A percentile compares a stretch with the other conserved stretches of the same genome.
These are phyloP conservation scores for Botryosphaeria dothidea DNA, from an alignment of 2,329 filamentous ascomycete genomes.

Conservation along the genomic window DNA sequence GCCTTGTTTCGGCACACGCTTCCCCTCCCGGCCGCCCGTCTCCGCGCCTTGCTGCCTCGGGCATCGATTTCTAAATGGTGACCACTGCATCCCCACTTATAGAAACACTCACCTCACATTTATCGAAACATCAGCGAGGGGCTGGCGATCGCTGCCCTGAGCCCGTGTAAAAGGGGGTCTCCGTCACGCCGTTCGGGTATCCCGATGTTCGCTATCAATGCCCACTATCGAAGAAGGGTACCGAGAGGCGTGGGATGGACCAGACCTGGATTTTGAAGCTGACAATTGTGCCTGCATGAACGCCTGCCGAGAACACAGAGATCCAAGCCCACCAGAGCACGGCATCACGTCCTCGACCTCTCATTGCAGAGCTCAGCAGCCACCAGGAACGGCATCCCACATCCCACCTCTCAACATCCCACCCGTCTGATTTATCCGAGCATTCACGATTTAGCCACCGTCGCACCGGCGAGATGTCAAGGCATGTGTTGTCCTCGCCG, in stretches of 20 bases:
- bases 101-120: neutral
- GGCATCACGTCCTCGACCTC: neutral
- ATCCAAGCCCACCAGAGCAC: neutral
- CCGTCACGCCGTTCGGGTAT: neutral
- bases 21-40: neutral
- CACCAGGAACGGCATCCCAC: neutral
- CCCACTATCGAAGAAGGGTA: neutral
- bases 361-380: neutral
- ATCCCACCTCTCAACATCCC: neutral
- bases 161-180: neutral
- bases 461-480: neutral
- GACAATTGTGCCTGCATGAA: conserved; percentile 1
- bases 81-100: neutral
- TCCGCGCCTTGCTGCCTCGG: conserved; percentile 4
- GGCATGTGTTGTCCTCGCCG: neutral
- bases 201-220: neutral
- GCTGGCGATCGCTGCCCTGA: neutral
- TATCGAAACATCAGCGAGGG: neutral
- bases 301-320: neutral
- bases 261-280: neutral
- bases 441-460: neutral
- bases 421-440: neutral
- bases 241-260: neutral
- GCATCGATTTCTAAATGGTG: neutral
- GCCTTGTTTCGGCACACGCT: neutral